Evolutionary conservation across 2,329 filamentous ascomycete genomes (phyloP), one percentile per base, ranked within the genome.

Genomic region (Nemania serpens): DNA sequence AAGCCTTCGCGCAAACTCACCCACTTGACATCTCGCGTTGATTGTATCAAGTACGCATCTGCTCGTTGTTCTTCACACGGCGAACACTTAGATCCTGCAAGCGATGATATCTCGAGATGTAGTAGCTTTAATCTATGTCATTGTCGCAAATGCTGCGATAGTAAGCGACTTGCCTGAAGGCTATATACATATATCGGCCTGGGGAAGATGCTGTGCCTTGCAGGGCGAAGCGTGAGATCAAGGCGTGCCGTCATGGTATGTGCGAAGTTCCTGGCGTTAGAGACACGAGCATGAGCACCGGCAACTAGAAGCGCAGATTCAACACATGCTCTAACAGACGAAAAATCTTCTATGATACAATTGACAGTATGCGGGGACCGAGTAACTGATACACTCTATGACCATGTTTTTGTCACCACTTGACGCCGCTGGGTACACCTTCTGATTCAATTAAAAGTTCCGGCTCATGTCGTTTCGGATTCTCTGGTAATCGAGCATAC

Each of bases 401-500:
- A 77, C 78, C 76, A 74, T 74, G 71, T 65, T 70, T 69, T 65
- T 62, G 51, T 74, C 73, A 13, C 11, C 71, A 70, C 71, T 74
- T 71, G 72, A 73, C 71, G 70, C 71, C 74, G 72, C 59, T 52
- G 66, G 66, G 60, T 59, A 63, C 63, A 49, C 39, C 57, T 49
- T 53, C 53, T 49, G 34, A 56, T 50, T 52, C 52, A 50, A 68
- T 76, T 81, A 84, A 73, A 83, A 84, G 81, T 91, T 94, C 78
- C 92, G 88, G 83, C 87, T 92, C 90, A 95, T 95, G 76, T 95
- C 92, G 77, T 86, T 88, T 76, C 93, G 84, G 74, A 91, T 84
- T 75, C 89, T 82, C 77, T 89, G 83, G 82, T 95, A 96, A 78
- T 94, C 87, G 64, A 90, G 84, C 60, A 89, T 78, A 75, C 88